These are phyloP conservation scores for Iris macrosiphon DNA, from an alignment of 106 monocot species.

Conservation along the genomic window DNA sequence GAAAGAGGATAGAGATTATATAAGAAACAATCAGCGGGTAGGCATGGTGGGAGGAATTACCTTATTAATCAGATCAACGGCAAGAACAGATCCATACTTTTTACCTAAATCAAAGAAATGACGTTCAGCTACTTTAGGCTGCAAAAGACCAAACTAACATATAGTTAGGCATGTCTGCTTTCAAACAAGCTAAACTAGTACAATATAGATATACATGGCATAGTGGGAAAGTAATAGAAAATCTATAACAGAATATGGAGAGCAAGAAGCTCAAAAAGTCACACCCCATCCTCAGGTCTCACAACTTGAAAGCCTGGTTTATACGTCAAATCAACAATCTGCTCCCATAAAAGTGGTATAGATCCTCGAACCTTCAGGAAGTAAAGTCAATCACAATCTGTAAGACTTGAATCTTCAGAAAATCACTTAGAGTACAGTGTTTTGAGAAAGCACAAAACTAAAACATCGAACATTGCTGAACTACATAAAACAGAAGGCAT, in stretches of 20 bases:
- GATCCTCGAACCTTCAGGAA: slow-evolving; percentile 83
- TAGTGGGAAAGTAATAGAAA: background rate
- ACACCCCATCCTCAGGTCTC: slow-evolving; percentile 77
- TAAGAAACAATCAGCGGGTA: background rate
- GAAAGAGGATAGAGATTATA: background rate
- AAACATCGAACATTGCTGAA: too few relatives aligned
- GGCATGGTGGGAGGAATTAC: slow-evolving; percentile 16
- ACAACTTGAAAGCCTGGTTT: slow-evolving; percentile 87
- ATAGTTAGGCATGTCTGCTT: background rate
- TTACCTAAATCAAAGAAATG: slow-evolving; percentile 89
- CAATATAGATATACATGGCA: background rate
- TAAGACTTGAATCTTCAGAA: too few relatives aligned
- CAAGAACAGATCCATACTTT: slow-evolving; percentile 79
- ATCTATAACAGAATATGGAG: background rate
- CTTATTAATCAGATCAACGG: slow-evolving; percentile 88
- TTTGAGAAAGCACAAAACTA: too few relatives aligned
- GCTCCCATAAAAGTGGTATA: slow-evolving; percentile 96
- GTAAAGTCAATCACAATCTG: slow-evolving; percentile 5
- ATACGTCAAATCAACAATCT: slow-evolving; percentile 96
- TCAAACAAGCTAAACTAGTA: background rate
- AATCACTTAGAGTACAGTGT: too few relatives aligned
- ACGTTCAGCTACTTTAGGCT: slow-evolving; percentile 70
- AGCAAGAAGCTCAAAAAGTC: slow-evolving; percentile 10
- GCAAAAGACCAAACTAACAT: slow-evolving; percentile 10
- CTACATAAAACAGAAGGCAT: too few relatives aligned